Evolutionary conservation across 352 stramenopile genomes (phyloP).

Genomic region (Globisporangium heterothallicum): DNA sequence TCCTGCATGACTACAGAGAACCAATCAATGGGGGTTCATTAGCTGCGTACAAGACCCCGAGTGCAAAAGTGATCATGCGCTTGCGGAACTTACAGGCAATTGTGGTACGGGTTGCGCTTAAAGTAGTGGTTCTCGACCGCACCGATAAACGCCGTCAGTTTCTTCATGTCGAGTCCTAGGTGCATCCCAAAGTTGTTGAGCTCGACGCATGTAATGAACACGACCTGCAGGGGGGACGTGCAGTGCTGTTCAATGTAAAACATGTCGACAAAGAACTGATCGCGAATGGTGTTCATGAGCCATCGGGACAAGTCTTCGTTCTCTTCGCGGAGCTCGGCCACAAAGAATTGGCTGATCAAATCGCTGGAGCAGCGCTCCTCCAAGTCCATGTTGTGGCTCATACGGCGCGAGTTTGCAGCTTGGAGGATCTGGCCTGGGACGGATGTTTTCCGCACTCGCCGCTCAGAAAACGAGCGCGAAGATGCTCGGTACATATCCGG

Average conservation of each 20-base stretch:
- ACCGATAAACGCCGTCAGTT: conserved; percentile 34
- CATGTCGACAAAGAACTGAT: conserved; percentile 61
- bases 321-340: conserved; percentile 13
- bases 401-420: conserved; percentile 13
- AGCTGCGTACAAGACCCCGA: no score
- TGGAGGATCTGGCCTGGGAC: conserved; percentile 13
- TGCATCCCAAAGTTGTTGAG: conserved; percentile 38
- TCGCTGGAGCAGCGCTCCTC: conserved; percentile 19
- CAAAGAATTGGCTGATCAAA: conserved; percentile 20
- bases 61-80: no score
- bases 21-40: no score
- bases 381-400: conserved; percentile 12
- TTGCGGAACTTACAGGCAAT: conserved; percentile 54
- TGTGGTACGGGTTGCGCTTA: conserved; percentile 68
- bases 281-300: conserved; percentile 47
- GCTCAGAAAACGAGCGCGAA: conserved; percentile 5
- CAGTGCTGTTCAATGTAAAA: conserved; percentile 52
- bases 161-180: conserved; percentile 45
- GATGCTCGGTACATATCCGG: conserved; percentile 10
- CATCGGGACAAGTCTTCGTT: conserved; percentile 35
- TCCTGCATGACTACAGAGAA: conserved; percentile 39
- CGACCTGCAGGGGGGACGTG: conserved; percentile 34
- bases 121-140: conserved; percentile 62
- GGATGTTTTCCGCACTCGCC: conserved; percentile 6
- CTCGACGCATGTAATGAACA: conserved; percentile 53